A percentile compares a stretch with the other conserved stretches of the same genome.
Evolutionary conservation across 345 rosid genomes (phyloP).

Genomic region (Acer saccharum): DNA sequence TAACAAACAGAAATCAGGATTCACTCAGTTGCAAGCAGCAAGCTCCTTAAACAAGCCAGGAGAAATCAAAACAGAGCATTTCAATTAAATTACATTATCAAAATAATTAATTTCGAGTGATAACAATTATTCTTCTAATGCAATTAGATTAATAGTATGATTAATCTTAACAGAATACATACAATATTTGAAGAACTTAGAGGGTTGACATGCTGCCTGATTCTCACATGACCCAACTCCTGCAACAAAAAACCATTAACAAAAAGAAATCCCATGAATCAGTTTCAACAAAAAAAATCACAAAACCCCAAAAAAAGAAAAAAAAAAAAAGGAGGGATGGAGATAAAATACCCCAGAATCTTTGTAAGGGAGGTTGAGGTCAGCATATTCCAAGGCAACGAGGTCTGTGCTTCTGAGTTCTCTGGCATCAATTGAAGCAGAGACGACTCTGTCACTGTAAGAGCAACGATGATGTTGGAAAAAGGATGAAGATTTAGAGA

Average conservation of each 20-base stretch:
- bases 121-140: background rate
- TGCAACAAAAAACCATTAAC: slow-evolving; percentile 23
- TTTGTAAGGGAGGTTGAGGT: slow-evolving; percentile 65
- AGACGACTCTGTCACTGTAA: slow-evolving; percentile 7
- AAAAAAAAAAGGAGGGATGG: background rate
- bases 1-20: background rate
- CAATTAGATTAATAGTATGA: background rate
- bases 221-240: slow-evolving; percentile 80
- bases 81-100: background rate
- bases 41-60: background rate
- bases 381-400: slow-evolving; percentile 78
- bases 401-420: slow-evolving; percentile 57
- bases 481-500: slow-evolving; percentile 5
- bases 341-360: slow-evolving; percentile 49
- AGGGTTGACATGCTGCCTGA: slow-evolving; percentile 97
- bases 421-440: slow-evolving; percentile 18
- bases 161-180: slow-evolving; percentile 22
- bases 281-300: background rate
- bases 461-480: slow-evolving; percentile 11
- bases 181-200: slow-evolving; percentile 80
- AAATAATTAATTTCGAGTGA: background rate
- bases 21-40: background rate
- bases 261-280: slow-evolving; percentile 2
- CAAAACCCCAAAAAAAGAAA: background rate
- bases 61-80: background rate